These are phyloP conservation scores for Pholiota conissans DNA, from an alignment of 768 basidiomycete genomes.

Conservation along the genomic window DNA sequence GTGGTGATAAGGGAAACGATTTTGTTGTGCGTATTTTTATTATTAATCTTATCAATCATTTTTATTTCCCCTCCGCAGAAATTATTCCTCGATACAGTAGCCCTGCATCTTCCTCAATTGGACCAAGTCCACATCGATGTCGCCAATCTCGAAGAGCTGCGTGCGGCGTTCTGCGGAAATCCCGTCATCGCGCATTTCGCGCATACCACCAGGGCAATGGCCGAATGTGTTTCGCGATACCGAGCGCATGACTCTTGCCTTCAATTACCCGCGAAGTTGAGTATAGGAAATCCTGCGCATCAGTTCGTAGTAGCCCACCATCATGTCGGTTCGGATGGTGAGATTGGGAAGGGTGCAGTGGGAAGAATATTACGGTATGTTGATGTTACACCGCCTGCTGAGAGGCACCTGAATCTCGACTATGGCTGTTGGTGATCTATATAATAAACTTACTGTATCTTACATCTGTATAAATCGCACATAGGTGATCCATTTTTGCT, in stretches of 20 bases:
- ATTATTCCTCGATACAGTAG: slow-evolving; percentile 1
- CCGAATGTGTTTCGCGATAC: background rate
- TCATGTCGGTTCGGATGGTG: too few relatives aligned
- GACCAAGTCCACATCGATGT: background rate
- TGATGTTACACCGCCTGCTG: too few relatives aligned
- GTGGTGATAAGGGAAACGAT: background rate
- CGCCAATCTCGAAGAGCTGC: background rate
- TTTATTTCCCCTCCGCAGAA: background rate
- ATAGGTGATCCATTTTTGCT: too few relatives aligned
- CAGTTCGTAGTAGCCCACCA: too few relatives aligned
- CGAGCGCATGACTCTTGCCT: background rate
- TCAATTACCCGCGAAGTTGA: background rate
- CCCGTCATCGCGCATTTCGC: background rate
- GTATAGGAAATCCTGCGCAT: too few relatives aligned
- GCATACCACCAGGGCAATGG: background rate
- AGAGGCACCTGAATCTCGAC: too few relatives aligned
- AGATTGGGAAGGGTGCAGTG: too few relatives aligned
- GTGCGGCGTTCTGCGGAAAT: background rate
- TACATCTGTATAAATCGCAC: too few relatives aligned
- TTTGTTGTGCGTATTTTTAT: background rate
- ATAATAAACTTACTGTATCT: too few relatives aligned
- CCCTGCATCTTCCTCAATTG: background rate
- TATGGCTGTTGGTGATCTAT: too few relatives aligned
- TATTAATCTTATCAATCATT: background rate
- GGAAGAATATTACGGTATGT: too few relatives aligned